phyloP scores from a whole-genome alignment of 2,329 filamentous ascomycete genomes.

The Tolypocladium inflatum region DNA sequence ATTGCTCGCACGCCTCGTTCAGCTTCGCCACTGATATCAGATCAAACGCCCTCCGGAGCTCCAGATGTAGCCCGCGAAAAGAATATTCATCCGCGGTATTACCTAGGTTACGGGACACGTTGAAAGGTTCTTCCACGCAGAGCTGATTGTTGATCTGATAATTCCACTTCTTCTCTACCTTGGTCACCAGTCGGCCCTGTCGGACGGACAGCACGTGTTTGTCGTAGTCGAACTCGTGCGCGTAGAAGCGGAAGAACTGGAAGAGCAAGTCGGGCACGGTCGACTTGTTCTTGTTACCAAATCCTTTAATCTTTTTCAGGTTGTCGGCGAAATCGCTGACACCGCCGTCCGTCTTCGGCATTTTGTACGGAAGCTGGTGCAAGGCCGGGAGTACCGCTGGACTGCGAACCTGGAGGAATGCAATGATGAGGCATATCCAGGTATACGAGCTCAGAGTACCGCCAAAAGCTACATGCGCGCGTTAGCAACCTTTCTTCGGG shows the following conservation, averaged over 20 bases:
- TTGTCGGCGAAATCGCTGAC: conserved; percentile 81
- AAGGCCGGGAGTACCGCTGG: conserved; percentile 79
- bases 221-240: conserved; percentile 85
- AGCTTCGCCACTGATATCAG: conserved; percentile 70
- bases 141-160: conserved; percentile 70
- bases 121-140: conserved; percentile 96
- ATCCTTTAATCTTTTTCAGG: conserved; percentile 61
- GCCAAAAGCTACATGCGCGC: conserved; percentile 57
- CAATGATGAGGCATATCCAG: conserved; percentile 98
- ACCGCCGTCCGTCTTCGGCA: conserved; percentile 51
- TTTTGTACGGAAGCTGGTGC: conserved; percentile 52
- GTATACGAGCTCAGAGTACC: conserved; percentile 96
- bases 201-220: conserved; percentile 77
- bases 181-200: conserved; percentile 66
- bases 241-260: conserved; percentile 91
- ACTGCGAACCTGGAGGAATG: conserved; percentile 81
- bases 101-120: conserved; percentile 76
- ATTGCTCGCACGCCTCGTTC: conserved; percentile 78
- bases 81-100: conserved; percentile 96
- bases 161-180: conserved; percentile 84
- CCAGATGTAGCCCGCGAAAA: conserved; percentile 81
- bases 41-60: conserved; percentile 82
- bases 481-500: conserved; percentile 9
- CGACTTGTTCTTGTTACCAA: conserved; percentile 71
- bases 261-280: conserved; percentile 81